Evolutionary conservation across 768 basidiomycete genomes (phyloP), one percentile per base, ranked within the genome.

Genomic region (Agrocybe pediades): DNA sequence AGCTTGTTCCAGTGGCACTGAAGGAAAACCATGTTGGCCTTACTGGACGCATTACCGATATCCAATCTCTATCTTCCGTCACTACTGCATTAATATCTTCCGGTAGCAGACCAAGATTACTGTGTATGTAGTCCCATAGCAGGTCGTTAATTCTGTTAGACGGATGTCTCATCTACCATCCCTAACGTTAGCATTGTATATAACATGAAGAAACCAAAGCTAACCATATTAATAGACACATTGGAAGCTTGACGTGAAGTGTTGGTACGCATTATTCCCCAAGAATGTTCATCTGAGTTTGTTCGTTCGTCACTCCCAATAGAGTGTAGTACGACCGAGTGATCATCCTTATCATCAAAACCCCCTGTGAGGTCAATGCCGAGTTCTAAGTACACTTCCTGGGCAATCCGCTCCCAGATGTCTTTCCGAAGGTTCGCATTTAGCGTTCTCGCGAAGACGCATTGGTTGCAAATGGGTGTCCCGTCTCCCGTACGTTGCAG

Each of bases 361-460:
- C 13, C 27, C 21, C 21, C 25, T 3, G 29, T 19, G 21, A 20
- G 25, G 13, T 49, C 13, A 17, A 41, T 9, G 11, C 42, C 39
- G 6, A 26, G 25, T 9, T 40, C 36, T 15, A 23, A 9, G 36
- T 41, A 25, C 5, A 40, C 3, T 11, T 21, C 24, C 9, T 39
- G 36, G 9, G 16, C 8, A 8, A 53, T 11, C 7, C 36, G 46
- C 15, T 46, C 39, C 52, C 44, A 53, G 0, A 42, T 26, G 2
- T 47, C 33, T 6, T 58, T 36, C 30, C 41, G 49, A 5, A 58
- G 47, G 3, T 30, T 54, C 3, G 46, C 36, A 27, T 51, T 54
- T 11, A 58, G 42, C 9, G 56, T 54, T 19, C 52, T 47, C 16
- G n/a, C 17, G 5, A 30, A 29, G 47, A 11, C 27, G 33, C 49